These are phyloP conservation scores for Thermomyces lanuginosus DNA, from an alignment of 2,329 filamentous ascomycete species.

Conservation along the genomic window DNA sequence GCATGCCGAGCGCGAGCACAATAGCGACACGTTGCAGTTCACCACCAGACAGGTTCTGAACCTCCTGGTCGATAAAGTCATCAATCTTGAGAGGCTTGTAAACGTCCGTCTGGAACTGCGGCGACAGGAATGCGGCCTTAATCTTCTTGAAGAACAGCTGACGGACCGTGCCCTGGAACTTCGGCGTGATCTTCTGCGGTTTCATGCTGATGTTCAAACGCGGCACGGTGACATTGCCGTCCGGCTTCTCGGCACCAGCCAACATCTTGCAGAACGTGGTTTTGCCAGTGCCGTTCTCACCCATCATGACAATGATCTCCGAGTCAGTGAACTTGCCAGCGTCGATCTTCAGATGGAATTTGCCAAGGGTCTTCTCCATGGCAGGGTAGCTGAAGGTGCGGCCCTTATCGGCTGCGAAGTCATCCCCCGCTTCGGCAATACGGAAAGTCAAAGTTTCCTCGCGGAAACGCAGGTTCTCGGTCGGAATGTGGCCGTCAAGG, in stretches of 20 bases:
- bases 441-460: conserved; percentile 94
- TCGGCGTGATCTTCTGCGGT: conserved; percentile 97
- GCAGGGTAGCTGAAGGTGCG: conserved; percentile 73
- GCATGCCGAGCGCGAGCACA: conserved; percentile 84
- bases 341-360: conserved; percentile 72
- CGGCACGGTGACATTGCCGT: conserved; percentile 60
- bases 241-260: conserved; percentile 83
- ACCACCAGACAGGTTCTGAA: conserved; percentile 97
- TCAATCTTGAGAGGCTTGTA: conserved; percentile 99
- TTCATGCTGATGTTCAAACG: conserved; percentile 99
- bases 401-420: conserved; percentile 68
- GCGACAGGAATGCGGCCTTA: conserved; percentile 86
- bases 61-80: conserved; percentile 98
- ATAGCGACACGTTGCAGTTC: conserved; percentile 98
- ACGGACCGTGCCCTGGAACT: conserved; percentile 90
- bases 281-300: conserved; percentile 98
- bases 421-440: conserved; percentile 75
- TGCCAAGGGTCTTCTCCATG: conserved; percentile 86
- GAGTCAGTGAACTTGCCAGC: conserved; percentile 85
- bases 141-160: conserved; percentile 99
- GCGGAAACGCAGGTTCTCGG: conserved; percentile 95
- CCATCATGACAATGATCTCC: conserved; percentile 99
- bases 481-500: conserved; percentile 93
- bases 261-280: conserved; percentile 97
- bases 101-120: conserved; percentile 98